phyloP scores from a whole-genome alignment of 106 monocot species.

The Apostasia shenzhenica region DNA sequence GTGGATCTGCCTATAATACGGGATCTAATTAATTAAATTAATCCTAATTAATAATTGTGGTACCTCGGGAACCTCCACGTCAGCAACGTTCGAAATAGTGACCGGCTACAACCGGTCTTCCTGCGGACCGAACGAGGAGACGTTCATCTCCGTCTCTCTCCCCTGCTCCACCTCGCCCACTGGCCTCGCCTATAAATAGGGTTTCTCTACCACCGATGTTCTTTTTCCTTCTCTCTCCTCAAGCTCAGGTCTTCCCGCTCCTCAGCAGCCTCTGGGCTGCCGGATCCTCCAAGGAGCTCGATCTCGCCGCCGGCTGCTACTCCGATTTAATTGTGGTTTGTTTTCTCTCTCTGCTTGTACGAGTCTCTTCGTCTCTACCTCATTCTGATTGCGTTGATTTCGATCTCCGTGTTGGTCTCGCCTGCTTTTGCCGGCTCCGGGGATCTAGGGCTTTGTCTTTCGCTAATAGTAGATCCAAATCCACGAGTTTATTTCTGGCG shows the following conservation, averaged over 20 bases:
- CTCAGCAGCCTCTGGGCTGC: not conserved
- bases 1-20: too few species aligned
- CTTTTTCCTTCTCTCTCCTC: not conserved
- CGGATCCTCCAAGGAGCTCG: not conserved
- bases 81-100: too few species aligned
- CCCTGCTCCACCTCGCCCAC: not conserved
- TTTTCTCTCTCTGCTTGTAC: not conserved
- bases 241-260: not conserved
- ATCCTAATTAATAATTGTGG: too few species aligned
- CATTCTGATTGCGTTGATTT: not conserved
- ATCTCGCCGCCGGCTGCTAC: not conserved
- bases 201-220: not conserved
- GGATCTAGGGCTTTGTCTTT: not conserved
- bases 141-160: not conserved
- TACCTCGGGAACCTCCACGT: too few species aligned
- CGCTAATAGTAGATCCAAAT: slow-evolving; percentile 2
- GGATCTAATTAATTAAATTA: too few species aligned
- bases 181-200: slow-evolving; percentile 6
- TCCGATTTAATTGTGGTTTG: not conserved
- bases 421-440: not conserved
- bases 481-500: not conserved
- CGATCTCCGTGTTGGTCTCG: not conserved
- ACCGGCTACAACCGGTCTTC: too few species aligned
- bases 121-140: not conserved
- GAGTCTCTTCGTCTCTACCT: not conserved